Conservation (phyloP, 768 basidiomycete species). For the Boletus vinaceobasis region DNA sequence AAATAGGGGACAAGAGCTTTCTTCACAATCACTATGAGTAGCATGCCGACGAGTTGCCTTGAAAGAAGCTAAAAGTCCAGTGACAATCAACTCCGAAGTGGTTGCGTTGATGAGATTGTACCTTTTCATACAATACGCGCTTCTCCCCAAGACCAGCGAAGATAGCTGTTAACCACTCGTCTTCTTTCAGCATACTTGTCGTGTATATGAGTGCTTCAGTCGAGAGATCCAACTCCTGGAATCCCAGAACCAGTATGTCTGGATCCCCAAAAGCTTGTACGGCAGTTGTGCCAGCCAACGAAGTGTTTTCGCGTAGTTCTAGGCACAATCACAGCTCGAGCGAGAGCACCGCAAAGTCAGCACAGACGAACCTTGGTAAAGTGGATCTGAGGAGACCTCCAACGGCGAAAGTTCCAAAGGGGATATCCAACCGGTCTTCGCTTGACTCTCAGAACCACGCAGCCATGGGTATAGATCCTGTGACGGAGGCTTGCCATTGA, state of each 20-base stretch:
- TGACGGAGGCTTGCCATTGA: conserved; percentile 72
- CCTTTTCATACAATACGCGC: conserved; percentile 63
- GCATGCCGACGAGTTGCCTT: conserved; percentile 80
- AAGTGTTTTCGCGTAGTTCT: conserved; percentile 8
- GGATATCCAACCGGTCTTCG: conserved; percentile 28
- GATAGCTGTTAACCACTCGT: conserved; percentile 64
- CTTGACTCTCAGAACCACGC: conserved; percentile 23
- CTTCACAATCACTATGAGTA: conserved; percentile 67
- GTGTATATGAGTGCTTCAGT: conserved; percentile 76
- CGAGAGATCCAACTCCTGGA: conserved; percentile 79
- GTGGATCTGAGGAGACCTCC: conserved; percentile 19
- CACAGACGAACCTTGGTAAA: conserved; percentile 20
- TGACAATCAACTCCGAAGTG: not conserved
- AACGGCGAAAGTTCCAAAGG: conserved; percentile 38
- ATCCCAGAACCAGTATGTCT: conserved; percentile 71
- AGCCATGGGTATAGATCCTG: conserved; percentile 73
- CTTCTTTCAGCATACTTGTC: conserved; percentile 58
- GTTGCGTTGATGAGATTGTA: conserved; percentile 17
- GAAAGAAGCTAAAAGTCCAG: conserved; percentile 52
- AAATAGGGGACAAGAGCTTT: conserved; percentile 50
- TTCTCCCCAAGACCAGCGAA: conserved; percentile 72
- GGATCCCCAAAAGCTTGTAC: conserved; percentile 40
- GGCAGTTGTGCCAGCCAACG: conserved; percentile 6
- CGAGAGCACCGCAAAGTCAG: not conserved
- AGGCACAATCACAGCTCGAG: not conserved